Conservation (phyloP, 768 basidiomycete species). For the Cystoderma amianthinum region DNA sequence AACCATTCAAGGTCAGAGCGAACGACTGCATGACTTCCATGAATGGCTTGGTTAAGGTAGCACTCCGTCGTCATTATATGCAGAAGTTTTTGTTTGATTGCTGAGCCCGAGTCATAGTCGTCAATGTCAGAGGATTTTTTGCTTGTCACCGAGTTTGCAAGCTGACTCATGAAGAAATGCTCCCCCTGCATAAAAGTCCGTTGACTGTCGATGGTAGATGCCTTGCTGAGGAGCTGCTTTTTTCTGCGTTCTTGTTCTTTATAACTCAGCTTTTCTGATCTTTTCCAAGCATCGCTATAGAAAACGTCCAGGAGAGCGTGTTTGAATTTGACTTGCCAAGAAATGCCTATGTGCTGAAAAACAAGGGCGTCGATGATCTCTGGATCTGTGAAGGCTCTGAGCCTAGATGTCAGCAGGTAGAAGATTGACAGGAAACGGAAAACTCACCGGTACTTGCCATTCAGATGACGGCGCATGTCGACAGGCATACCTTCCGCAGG, state of each 20-base stretch:
- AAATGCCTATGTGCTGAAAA: constrained; percentile 34
- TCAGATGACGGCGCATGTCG: too few species aligned
- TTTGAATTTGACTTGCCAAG: constrained; percentile 34
- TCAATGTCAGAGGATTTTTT: constrained; percentile 7
- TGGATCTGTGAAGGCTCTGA: constrained; percentile 39
- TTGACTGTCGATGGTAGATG: constrained; percentile 16
- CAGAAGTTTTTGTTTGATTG: constrained; percentile 30
- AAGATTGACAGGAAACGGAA: too few species aligned
- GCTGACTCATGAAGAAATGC: constrained; percentile 28
- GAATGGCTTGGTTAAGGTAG: constrained; percentile 27
- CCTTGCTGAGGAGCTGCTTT: constrained; percentile 12
- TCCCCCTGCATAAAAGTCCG: constrained; percentile 15
- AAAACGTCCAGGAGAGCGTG: constrained; percentile 19
- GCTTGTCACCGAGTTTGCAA: constrained; percentile 13
- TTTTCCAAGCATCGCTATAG: constrained; percentile 29
- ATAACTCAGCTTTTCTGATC: constrained; percentile 7
- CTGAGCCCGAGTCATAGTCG: constrained; percentile 9
- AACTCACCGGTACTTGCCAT: too few species aligned
- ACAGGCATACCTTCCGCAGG: too few species aligned
- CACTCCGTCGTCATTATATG: constrained; percentile 33
- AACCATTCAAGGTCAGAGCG: constrained; percentile 39
- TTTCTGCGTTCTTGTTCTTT: constrained; percentile 10
- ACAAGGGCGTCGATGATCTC: constrained; percentile 39
- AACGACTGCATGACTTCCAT: constrained; percentile 25
- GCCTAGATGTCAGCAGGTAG: not conserved